phyloP scores from a whole-genome alignment of 371 early-diverging fungal genomes.

The Syncephalastrum monosporum region DNA sequence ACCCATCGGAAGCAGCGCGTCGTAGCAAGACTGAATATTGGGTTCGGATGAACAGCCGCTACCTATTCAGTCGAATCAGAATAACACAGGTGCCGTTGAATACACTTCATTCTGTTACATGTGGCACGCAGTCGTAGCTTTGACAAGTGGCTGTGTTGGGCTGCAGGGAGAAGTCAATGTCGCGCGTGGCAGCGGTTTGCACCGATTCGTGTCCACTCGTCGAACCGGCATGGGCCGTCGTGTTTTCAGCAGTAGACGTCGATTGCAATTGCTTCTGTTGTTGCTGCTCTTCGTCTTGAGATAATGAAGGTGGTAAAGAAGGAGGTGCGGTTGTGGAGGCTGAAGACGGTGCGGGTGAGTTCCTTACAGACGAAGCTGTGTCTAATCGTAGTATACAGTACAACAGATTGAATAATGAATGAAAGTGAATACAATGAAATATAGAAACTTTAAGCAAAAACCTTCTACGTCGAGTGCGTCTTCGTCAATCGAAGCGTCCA shows the following conservation, averaged over 20 bases:
- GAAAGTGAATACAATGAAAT: too few relatives aligned
- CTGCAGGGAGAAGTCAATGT: slow-evolving; percentile 33
- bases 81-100: not conserved
- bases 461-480: slow-evolving; percentile 40
- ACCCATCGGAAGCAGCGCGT: slow-evolving; percentile 90
- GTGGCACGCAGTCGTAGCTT: slow-evolving; percentile 58
- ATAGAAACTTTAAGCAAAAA: not conserved
- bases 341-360: slow-evolving; percentile 13
- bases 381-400: not conserved
- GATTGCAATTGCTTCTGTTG: not conserved
- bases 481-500: slow-evolving; percentile 38
- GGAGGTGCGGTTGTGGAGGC: not conserved
- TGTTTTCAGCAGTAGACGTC: not conserved
- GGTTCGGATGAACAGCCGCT: slow-evolving; percentile 73
- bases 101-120: slow-evolving; percentile 22
- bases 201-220: too few relatives aligned
- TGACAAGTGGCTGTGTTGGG: slow-evolving; percentile 42
- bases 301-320: slow-evolving; percentile 14
- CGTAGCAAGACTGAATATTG: slow-evolving; percentile 73
- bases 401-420: too few relatives aligned
- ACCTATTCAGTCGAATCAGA: slow-evolving; percentile 40
- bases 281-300: slow-evolving; percentile 11
- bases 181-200: slow-evolving; percentile 13
- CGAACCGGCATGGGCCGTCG: too few relatives aligned
- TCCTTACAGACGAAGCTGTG: slow-evolving; percentile 4